Evolutionary conservation across 75 land plant genomes (phyloP), one percentile per base, ranked within the genome.

Genomic region (Larix kaempferi): DNA sequence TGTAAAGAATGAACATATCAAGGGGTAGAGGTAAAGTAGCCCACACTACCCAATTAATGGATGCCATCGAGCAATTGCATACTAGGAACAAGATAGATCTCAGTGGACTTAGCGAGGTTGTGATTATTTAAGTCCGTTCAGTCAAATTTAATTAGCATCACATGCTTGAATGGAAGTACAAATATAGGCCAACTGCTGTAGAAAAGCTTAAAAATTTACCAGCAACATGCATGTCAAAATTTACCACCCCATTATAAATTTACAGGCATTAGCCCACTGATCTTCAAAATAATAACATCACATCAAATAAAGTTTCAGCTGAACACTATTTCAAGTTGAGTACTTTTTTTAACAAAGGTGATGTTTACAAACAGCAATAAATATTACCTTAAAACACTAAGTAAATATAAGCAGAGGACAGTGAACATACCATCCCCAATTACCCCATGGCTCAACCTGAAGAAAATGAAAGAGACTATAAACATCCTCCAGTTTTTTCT

Each of bases 401-500:
- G 33, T 29, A 29, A 29, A 29, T 1, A 29, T 29, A 29, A 27
- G 1, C 0, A 29, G 14, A 73, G 49, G 49, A 12, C 52, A 19
- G 57, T 0, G 37, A 73, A 41, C 49, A 16, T 21, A 73, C 56
- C n/a, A 54, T 22, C 54, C n/a, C 54, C 21, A 17, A 19, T 17
- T 17, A 21, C 57, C 27, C 98, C 99, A 97, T 66, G 99, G 99
- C 77, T 97, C 99, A 52, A 97, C 83, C 80, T 86, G 83, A 74
- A 97, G 84, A 74, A 97, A 97, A 57, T 92, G 88, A 52, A 97
- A 88, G 80, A 97, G 88, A 74, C 98, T 97, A 78, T 87, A 97
- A 2, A 90, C 54, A 59, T 97, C 99, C 79, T 92, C 98, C 79
- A 97, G 79, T n/a, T 94, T 97, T 75, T 97, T 97, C 99, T 96